Evolutionary conservation across 306 rosid genomes (phyloP), one percentile per base, ranked within the genome.

Genomic region (Prunus dulcis): DNA sequence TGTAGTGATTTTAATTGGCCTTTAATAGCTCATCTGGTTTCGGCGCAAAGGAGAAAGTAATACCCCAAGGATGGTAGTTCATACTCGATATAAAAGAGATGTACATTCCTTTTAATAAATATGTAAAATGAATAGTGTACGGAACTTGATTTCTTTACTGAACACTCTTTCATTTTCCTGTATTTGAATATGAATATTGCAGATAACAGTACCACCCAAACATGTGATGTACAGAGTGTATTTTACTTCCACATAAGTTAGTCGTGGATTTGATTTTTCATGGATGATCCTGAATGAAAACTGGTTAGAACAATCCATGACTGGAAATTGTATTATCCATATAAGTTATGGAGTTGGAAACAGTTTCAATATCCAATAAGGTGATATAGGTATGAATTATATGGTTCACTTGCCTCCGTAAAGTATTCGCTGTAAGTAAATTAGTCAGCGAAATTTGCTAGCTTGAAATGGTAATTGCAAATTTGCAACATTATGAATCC

Each of bases 11-110:
- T 34, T 18, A 64, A 32, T 7, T 0, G 15, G 15, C 49, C 49
- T 19, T 64, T 3, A 52, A 9, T 10, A 3, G 3, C 1, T 38
- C 41, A 27, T 46, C 23, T 6, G 61, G 47, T 9, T 46, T 61
- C 49, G 10, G 61, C 30, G 6, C 10, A 28, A 22, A 27, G 47
- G 32, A 43, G 57, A n/a, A 6, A n/a, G 49, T 64, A 12, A 74
- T 45, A 23, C 32, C 58, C 3, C 9, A 32, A 61, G 23, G 30
- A 17, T 27, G 45, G 77, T n/a, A 73, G 57, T 28, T 46, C 58
- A 74, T 61, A 27, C 4, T 6, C 18, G 38, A 58, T 19, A 32
- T 79, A 19, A 34, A 47, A 79, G 67, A 64, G 32, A 80, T 49
- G 15, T 74, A 38, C 14, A 8, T 12, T 19, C 69, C 49, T 14